phyloP scores from a whole-genome alignment of 2,329 filamentous ascomycete species.

The Laburnicola sp. region DNA sequence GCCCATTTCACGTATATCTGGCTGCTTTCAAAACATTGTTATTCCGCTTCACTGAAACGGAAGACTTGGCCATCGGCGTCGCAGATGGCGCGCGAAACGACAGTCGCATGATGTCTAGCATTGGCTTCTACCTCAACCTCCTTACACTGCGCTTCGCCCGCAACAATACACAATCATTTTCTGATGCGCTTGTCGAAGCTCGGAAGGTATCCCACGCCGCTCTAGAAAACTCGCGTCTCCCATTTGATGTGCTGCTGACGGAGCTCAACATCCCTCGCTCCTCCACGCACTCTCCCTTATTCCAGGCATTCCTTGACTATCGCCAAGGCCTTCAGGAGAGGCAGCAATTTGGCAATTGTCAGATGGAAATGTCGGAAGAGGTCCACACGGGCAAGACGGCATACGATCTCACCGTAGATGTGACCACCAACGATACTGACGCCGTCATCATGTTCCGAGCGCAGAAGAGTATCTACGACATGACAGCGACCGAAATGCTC shows the following conservation, averaged over 20 bases:
- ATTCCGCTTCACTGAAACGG: not conserved
- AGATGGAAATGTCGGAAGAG: conserved; percentile 21
- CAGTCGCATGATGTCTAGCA: conserved; percentile 20
- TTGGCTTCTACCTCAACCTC: conserved; percentile 49
- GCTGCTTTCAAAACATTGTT: conserved; percentile 42
- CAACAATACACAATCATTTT: conserved; percentile 20
- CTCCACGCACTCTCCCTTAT: conserved; percentile 37
- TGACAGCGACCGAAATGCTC: not conserved
- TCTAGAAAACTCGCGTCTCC: conserved; percentile 30
- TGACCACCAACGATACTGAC: conserved; percentile 5
- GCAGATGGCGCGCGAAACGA: conserved; percentile 45
- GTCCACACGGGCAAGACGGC: conserved; percentile 17
- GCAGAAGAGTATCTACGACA: not conserved
- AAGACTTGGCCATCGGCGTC: conserved; percentile 49
- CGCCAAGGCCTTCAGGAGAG: conserved; percentile 7
- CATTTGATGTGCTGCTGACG: conserved; percentile 42
- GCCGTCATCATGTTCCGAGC: not conserved
- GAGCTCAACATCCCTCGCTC: conserved; percentile 25
- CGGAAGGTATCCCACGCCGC: conserved; percentile 15
- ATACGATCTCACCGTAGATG: conserved; percentile 20
- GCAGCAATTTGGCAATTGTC: conserved; percentile 25
- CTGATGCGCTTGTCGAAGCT: conserved; percentile 17
- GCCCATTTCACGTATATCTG: conserved; percentile 54
- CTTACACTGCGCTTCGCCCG: conserved; percentile 41
- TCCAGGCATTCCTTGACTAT: conserved; percentile 45